These are phyloP conservation scores for Centaurea solstitialis DNA, from an alignment of 129 eudicot genomes.

Conservation along the genomic window DNA sequence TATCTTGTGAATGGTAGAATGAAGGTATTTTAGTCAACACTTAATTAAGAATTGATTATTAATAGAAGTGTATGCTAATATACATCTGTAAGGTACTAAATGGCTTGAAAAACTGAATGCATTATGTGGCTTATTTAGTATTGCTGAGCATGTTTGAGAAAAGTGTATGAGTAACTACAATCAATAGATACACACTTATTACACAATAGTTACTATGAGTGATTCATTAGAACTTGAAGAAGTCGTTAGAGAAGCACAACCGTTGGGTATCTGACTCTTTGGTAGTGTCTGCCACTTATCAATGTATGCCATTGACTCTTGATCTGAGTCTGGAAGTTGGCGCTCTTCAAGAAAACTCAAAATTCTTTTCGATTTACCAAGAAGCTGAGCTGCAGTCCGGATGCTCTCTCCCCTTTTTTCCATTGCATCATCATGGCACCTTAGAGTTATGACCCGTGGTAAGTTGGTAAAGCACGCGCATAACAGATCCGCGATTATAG, in stretches of 20 bases:
- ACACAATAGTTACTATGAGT: not conserved
- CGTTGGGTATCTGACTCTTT: not conserved
- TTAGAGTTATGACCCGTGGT: too few species aligned
- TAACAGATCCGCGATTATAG: too few species aligned
- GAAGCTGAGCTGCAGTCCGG: too few species aligned
- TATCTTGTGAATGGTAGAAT: not conserved
- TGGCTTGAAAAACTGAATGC: not conserved
- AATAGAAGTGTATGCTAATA: not conserved
- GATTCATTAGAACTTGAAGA: not conserved
- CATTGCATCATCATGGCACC: too few species aligned
- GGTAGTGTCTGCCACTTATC: slow-evolving; percentile 10
- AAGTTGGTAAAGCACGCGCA: too few species aligned
- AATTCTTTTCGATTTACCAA: too few species aligned
- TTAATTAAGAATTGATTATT: not conserved
- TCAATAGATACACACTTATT: too few species aligned
- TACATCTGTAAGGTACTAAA: not conserved
- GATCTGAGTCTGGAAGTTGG: slow-evolving; percentile 9
- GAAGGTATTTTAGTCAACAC: too few species aligned
- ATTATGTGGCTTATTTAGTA: not conserved
- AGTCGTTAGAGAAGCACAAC: not conserved
- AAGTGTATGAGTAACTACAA: not conserved
- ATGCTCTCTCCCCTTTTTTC: too few species aligned
- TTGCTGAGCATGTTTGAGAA: not conserved
- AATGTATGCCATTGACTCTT: slow-evolving; percentile 10
- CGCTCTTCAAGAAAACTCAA: slow-evolving; percentile 12